Percentiles rank a stretch among this genome's conserved stretches.
Evolutionary conservation across 2,329 filamentous ascomycete species (phyloP).

Genomic region (Hirsutella minnesotensis): DNA sequence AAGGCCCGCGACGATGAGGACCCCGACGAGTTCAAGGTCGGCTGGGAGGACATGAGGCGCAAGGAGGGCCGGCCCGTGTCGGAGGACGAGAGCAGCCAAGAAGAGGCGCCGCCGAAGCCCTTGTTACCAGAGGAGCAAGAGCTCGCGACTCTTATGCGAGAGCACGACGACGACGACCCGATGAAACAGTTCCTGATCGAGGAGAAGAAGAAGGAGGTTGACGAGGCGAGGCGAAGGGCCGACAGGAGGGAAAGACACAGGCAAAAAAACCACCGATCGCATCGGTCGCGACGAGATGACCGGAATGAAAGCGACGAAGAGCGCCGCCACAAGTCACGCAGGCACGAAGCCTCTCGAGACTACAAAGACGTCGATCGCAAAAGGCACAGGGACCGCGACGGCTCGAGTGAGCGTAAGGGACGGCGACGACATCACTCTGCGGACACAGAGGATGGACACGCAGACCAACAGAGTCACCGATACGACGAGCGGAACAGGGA

Average conservation of each 20-base stretch:
- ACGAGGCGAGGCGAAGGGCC: slow-evolving; percentile 47
- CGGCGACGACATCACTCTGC: slow-evolving; percentile 9
- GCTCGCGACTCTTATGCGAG: slow-evolving; percentile 58
- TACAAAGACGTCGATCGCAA: neutral
- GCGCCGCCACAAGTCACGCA: slow-evolving; percentile 19
- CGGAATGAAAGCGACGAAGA: slow-evolving; percentile 18
- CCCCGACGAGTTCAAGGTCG: slow-evolving; percentile 44
- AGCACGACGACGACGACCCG: slow-evolving; percentile 90
- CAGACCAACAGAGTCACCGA: neutral
- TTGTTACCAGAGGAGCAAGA: slow-evolving; percentile 74
- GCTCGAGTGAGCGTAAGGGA: slow-evolving; percentile 12
- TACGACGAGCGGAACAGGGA: too few relatives aligned
- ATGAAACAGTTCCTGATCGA: slow-evolving; percentile 90
- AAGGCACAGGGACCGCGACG: slow-evolving; percentile 16
- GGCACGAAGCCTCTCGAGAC: slow-evolving; percentile 22
- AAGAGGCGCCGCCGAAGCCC: slow-evolving; percentile 33
- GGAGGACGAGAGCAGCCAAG: slow-evolving; percentile 33
- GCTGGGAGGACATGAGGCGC: slow-evolving; percentile 47
- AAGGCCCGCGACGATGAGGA: slow-evolving; percentile 74
- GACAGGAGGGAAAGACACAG: slow-evolving; percentile 36
- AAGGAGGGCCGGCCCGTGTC: slow-evolving; percentile 33
- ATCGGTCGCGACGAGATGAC: neutral
- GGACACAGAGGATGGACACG: neutral
- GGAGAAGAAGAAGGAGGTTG: slow-evolving; percentile 83
- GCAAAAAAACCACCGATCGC: slow-evolving; percentile 31